Evolutionary conservation across 2,329 filamentous ascomycete species (phyloP).

Genomic region (Grosmannia huntii): DNA sequence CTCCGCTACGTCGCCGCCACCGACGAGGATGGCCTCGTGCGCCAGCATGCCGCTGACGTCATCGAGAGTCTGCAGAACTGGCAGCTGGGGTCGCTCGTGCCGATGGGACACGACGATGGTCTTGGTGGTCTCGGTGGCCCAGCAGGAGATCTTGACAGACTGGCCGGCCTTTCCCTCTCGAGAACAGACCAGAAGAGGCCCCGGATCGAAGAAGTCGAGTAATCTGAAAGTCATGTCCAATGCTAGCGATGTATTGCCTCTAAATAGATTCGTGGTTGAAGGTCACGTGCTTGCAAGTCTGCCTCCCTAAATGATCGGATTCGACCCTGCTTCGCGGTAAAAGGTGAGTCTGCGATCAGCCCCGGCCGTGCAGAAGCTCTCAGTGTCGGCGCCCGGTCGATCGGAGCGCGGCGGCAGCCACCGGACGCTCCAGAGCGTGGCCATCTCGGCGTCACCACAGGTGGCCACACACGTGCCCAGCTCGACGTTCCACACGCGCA

Average conservation of each 20-base stretch:
- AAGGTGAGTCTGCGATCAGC: slow-evolving; percentile 66
- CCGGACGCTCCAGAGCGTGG: slow-evolving; percentile 67
- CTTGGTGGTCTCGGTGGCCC: not conserved
- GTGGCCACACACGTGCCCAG: slow-evolving; percentile 77
- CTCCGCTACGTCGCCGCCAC: slow-evolving; percentile 50
- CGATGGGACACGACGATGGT: slow-evolving; percentile 1
- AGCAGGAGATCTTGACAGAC: slow-evolving; percentile 12
- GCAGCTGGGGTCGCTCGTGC: slow-evolving; percentile 27
- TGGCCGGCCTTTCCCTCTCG: slow-evolving; percentile 28
- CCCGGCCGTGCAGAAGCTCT: slow-evolving; percentile 67
- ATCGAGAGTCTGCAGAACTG: slow-evolving; percentile 53
- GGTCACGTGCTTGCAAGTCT: no score
- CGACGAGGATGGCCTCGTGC: slow-evolving; percentile 57
- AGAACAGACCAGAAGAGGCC: not conserved
- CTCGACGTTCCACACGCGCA: slow-evolving; percentile 91
- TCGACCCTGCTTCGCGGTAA: slow-evolving; percentile 57
- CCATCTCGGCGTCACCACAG: slow-evolving; percentile 78
- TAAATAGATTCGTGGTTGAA: no score
- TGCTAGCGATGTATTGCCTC: no score
- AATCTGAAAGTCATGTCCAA: not conserved
- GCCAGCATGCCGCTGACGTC: slow-evolving; percentile 53
- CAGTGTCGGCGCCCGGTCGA: slow-evolving; percentile 28
- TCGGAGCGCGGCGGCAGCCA: slow-evolving; percentile 61
- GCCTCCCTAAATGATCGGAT: slow-evolving; percentile 8
- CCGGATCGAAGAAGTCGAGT: slow-evolving; percentile 13